Base-by-base conservation (phyloP, 441 rosid genomes). In the Gossypium aridum region DNA sequence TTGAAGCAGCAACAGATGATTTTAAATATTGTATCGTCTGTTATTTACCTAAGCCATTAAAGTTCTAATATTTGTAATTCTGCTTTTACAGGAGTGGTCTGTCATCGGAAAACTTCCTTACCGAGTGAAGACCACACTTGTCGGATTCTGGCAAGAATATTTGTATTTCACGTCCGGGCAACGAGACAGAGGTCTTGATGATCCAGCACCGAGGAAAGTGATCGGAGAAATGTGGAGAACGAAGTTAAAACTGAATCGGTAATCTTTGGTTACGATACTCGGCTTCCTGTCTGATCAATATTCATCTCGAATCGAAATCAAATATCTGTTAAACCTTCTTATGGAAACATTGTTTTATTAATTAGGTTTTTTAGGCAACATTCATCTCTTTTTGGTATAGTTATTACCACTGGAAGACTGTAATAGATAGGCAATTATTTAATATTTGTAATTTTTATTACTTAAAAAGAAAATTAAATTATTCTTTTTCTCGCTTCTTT, bases 141-240 rank as follows among this genome's bases (percentile, higher is more conserved):
- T 89, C 31, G 97, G 97, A 1, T 89, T 82, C 69, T 92, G 93
- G 93, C 77, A 93, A 7, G 99, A 97, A 19, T 84, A 89, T 83
- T 63, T 96, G 75, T 93, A 96, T 83, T 92, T 92, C 81, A 96
- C 98, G 22, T 96, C 98, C 0, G 99, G 99, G 55, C 98, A 96
- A 81, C 88, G 94, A 76, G 97, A 96, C 82, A 96, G 76, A 81
- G 99, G 99, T 59, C 92, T 91, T 3, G 85, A 80, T 59, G 86
- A 96, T 86, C 98, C 98, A 4, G 77, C 88, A 3, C 98, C 97
- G 0, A 84, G 64, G 81, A 96, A 96, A 84, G 98, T 96, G 8
- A 71, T 88, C 2, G 96, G 90, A 49, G 98, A 96, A 16, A 82
- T 88, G 89, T 93, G 97, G 97, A 92, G 99, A 86, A 90, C 99